Evolutionary conservation across 257 asterid genomes (phyloP).

Genomic region (Avicennia marina): DNA sequence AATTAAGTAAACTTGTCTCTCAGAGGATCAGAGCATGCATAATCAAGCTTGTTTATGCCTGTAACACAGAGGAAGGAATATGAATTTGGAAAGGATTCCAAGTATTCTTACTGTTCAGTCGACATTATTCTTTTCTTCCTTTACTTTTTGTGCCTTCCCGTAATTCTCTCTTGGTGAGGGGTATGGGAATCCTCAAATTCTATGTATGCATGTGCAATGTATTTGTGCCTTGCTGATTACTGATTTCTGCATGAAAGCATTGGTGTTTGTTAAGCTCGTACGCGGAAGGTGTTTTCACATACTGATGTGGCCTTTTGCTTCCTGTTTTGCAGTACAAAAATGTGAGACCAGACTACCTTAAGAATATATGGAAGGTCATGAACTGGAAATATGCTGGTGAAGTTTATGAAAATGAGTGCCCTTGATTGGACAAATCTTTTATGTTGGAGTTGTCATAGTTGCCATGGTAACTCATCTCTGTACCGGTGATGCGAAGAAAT

Average conservation of each 20-base stretch:
- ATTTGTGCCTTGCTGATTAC: neutral
- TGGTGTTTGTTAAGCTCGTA: neutral
- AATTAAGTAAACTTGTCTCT: too few relatives aligned
- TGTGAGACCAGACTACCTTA: slow-evolving; percentile 72
- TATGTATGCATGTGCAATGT: too few relatives aligned
- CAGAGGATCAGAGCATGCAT: too few relatives aligned
- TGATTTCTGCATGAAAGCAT: too few relatives aligned
- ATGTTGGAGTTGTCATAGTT: neutral
- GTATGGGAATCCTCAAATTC: too few relatives aligned
- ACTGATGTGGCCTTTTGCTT: slow-evolving; percentile 2
- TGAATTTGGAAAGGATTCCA: too few relatives aligned
- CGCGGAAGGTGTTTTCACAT: neutral
- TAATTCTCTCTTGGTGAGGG: too few relatives aligned
- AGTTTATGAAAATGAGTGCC: slow-evolving; percentile 51
- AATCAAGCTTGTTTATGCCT: too few relatives aligned
- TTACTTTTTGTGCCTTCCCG: too few relatives aligned
- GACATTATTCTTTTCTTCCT: too few relatives aligned
- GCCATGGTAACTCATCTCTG: neutral
- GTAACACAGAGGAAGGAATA: too few relatives aligned
- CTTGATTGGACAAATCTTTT: slow-evolving; percentile 10
- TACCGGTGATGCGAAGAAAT: slow-evolving; percentile 4
- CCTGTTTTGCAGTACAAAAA: slow-evolving; percentile 62
- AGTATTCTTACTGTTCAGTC: neutral
- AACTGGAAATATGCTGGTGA: slow-evolving; percentile 76
- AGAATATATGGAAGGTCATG: slow-evolving; percentile 74